Base-by-base conservation (phyloP, 2,329 filamentous ascomycete genomes). In the Apiospora pterosperma region DNA sequence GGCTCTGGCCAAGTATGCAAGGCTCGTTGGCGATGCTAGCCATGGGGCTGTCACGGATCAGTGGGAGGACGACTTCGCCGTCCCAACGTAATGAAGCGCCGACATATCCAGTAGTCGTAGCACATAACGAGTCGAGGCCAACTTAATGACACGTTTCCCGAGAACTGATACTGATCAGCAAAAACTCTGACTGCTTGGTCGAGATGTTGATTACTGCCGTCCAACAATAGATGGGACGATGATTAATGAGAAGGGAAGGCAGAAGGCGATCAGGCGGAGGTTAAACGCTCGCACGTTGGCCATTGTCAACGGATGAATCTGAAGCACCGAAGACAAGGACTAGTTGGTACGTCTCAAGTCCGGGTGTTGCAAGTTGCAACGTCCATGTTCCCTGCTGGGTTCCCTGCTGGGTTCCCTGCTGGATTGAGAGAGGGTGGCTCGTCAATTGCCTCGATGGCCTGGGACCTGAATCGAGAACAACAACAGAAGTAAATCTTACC, bases 31-130 rank as follows among this genome's bases (percentile, higher is more conserved):
- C 1, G 94, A 97, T 85, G 95, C 95, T 12, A 95, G 91, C 76
- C 91, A 95, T 72, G 95, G 95, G 5, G 93, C 93, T 10, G 91
- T 97, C 79, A 97, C 94, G 42, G 94, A 97, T 81, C 75, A 90
- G 64, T 92, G 75, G 74, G 67, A 71, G 14, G 62, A 64, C 16
- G 68, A 60, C 36, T 61, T 64, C 10, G 66, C 61, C 14, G 65
- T 62, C 19, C 61, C 61, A 6, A 63, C 59, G 23, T 66, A 39
- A 55, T n/a, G 28, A 34, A 11, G 31, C 19, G 48, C 48, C 25
- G 44, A 28, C 5, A 10, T 31, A 16, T 31, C 16, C 14, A 52
- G 25, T 31, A 52, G 44, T 16, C 31, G 16, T 7, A 11, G 10
- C 14, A 52, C 41, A 8, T 23, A 23, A n/a, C 10, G 41, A 52